Evolutionary conservation across 495 filamentous ascomycete species (phyloP), one percentile per base, ranked within the genome.

Genomic region (Penicillium lagena): DNA sequence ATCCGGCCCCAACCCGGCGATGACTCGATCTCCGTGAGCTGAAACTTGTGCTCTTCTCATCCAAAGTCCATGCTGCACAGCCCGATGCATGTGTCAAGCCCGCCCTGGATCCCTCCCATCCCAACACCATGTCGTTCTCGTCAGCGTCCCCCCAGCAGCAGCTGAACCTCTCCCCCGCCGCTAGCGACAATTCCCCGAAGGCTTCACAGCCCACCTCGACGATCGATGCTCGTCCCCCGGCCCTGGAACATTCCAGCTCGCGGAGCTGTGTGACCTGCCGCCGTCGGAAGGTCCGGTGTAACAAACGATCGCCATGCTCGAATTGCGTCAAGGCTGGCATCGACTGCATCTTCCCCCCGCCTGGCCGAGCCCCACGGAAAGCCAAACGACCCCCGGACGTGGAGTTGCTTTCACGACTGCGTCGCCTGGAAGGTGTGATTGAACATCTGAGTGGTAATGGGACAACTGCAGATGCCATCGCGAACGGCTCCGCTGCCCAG

Each of bases 211-310:
- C 39, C 38, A 30, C 41, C 34, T 31, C 40, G 13, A 54, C 55
- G 36, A 55, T 53, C 48, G 38, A 40, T 29, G 47, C 55, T 36
- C 47, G 37, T 42, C 36, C 30, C 45, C 28, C 52, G 33, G 9
- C 45, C 30, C 11, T 45, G 27, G 52, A 55, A 39, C 45, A 43
- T 34, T 41, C 49, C 32, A 85, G 82, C 53, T 75, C 83, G 8
- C 76, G 89, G 44, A 90, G 86, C 50, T 95, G 89, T 62, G 80
- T 89, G 2, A 93, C 86, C 27, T 95, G 89, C 59, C 77, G 89
- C 15, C 79, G 82, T 47, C 73, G 89, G 37, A 95, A 95, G 60
- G 88, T 93, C 5, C 83, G 83, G 44, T 95, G 90, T 64, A 87
- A 96, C 69, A 95, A 95, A 63, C 71, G 79, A 35, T 68, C 74